These are phyloP conservation scores for Trametes maxima DNA, from an alignment of 768 basidiomycete genomes.

Conservation along the genomic window DNA sequence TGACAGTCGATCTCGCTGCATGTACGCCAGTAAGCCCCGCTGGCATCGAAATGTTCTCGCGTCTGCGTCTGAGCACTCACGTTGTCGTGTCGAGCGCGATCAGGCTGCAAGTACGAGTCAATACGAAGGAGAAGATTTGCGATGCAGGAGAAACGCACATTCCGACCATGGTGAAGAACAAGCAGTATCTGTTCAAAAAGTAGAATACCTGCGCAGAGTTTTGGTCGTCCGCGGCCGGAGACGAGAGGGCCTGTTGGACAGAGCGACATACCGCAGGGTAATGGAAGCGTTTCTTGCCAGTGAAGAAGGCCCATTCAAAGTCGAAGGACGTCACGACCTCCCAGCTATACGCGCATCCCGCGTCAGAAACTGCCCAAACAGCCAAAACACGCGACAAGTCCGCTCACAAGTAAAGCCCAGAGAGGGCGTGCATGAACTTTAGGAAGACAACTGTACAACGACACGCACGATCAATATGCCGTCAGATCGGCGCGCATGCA, in stretches of 20 bases:
- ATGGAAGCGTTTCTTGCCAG: slow-evolving; percentile 44
- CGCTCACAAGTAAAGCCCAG: slow-evolving; percentile 46
- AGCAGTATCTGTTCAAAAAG: slow-evolving; percentile 46
- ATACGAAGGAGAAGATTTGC: background rate
- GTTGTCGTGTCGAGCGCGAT: slow-evolving; percentile 41
- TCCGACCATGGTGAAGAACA: slow-evolving; percentile 49
- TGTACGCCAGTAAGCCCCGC: background rate
- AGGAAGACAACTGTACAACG: slow-evolving; percentile 39
- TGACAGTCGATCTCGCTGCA: slow-evolving; percentile 46
- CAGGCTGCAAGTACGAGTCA: slow-evolving; percentile 23
- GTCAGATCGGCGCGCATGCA: no score
- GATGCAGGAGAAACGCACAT: slow-evolving; percentile 37
- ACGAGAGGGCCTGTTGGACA: no score
- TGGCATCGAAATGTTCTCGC: background rate
- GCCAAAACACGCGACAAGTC: background rate
- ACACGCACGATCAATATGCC: background rate
- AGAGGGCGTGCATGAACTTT: slow-evolving; percentile 44
- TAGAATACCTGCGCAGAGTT: slow-evolving; percentile 39
- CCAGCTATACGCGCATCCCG: slow-evolving; percentile 37
- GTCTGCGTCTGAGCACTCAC: slow-evolving; percentile 30
- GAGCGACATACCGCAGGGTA: slow-evolving; percentile 49
- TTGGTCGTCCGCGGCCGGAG: background rate
- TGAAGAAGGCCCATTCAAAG: slow-evolving; percentile 46
- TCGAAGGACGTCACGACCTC: slow-evolving; percentile 44
- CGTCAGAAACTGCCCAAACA: slow-evolving; percentile 2